Evolutionary conservation across 371 early-diverging fungal species (phyloP).

Genomic region (Mortierella sp.): DNA sequence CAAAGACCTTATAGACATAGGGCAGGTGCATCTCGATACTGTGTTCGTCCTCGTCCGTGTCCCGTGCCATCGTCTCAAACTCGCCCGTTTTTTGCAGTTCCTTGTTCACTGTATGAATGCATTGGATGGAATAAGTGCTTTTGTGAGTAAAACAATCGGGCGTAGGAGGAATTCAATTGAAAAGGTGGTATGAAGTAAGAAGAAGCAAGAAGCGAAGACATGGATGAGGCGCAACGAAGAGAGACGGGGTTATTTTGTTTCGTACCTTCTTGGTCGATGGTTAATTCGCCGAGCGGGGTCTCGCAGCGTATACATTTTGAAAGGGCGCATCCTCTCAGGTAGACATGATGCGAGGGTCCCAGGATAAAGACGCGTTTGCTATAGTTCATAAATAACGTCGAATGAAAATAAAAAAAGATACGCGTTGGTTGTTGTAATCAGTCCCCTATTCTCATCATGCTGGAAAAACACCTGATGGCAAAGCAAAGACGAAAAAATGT

Average conservation of each 20-base stretch:
- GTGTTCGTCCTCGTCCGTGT: slow-evolving; percentile 92
- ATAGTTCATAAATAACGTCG: neutral
- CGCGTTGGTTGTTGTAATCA: slow-evolving; percentile 9
- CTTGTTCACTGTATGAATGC: slow-evolving; percentile 61
- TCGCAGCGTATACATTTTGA: slow-evolving; percentile 77
- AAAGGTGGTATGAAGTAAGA: no score
- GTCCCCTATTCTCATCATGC: neutral
- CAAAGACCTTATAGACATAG: slow-evolving; percentile 83
- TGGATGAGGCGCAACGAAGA: no score
- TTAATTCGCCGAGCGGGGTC: slow-evolving; percentile 90
- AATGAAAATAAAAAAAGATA: neutral
- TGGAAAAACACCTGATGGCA: neutral
- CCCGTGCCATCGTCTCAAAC: slow-evolving; percentile 73
- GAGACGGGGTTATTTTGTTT: neutral
- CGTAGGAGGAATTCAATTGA: no score
- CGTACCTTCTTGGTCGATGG: slow-evolving; percentile 74
- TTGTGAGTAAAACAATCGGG: no score
- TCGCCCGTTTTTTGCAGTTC: slow-evolving; percentile 72
- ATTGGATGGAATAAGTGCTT: neutral
- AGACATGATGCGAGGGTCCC: slow-evolving; percentile 94
- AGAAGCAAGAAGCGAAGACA: no score
- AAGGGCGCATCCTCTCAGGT: slow-evolving; percentile 85
- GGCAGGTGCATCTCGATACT: slow-evolving; percentile 97
- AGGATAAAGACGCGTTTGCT: slow-evolving; percentile 90
- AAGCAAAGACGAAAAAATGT: neutral